Evolutionary conservation across 2,329 filamentous ascomycete genomes (phyloP).

Genomic region (Acrocalymma vagum): DNA sequence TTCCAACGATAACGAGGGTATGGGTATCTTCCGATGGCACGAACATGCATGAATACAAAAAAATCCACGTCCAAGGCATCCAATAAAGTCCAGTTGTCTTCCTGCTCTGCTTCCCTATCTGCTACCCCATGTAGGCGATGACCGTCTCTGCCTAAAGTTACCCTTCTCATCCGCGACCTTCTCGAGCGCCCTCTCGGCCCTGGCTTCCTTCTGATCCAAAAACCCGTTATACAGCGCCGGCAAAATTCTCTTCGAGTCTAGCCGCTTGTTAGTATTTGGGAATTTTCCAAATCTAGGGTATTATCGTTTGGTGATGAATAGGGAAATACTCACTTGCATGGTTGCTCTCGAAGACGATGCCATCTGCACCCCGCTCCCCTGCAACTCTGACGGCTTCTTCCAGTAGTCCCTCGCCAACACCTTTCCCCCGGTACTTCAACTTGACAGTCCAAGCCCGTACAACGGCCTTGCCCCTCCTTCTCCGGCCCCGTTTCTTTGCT

Average conservation of each 20-base stretch:
- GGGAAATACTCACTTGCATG: conserved; percentile 73
- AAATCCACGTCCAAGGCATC: too few relatives aligned
- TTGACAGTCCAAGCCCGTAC: conserved; percentile 86
- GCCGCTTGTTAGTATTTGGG: conserved; percentile 20
- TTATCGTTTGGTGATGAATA: background rate
- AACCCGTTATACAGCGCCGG: conserved; percentile 45
- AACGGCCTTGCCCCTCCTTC: conserved; percentile 70
- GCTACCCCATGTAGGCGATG: conserved; percentile 48
- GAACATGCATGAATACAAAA: too few relatives aligned
- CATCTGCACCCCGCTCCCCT: conserved; percentile 72
- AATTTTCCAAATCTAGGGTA: too few relatives aligned
- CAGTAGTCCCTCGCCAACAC: conserved; percentile 76
- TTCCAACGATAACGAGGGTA: too few relatives aligned
- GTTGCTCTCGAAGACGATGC: conserved; percentile 76
- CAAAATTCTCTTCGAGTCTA: conserved; percentile 45
- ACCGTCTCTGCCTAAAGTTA: conserved; percentile 47
- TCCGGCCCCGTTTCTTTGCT: conserved; percentile 53
- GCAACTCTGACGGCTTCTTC: conserved; percentile 75
- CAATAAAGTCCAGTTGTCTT: too few relatives aligned
- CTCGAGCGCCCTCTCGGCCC: conserved; percentile 44
- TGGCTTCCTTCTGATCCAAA: conserved; percentile 42
- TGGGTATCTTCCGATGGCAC: too few relatives aligned
- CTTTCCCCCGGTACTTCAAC: conserved; percentile 72
- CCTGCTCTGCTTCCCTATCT: conserved; percentile 28
- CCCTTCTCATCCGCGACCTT: conserved; percentile 49